Evolutionary conservation across 768 basidiomycete species (phyloP).

Genomic region (Pleurotus giganteus): DNA sequence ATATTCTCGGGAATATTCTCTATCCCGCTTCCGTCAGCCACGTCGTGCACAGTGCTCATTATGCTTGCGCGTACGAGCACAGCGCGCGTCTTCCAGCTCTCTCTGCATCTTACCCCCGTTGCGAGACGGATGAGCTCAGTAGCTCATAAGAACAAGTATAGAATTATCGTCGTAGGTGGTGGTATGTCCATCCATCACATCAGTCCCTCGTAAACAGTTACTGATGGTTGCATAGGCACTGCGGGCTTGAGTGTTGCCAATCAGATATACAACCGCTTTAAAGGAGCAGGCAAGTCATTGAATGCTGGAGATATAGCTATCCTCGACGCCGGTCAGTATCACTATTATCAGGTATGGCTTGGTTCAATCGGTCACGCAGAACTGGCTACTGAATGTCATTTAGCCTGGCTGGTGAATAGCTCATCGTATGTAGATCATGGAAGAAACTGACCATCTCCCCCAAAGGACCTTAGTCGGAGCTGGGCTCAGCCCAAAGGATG

Average conservation of each 20-base stretch:
- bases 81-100: conserved; percentile 4
- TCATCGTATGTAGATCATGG: background rate
- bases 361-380: background rate
- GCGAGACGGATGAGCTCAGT: conserved; percentile 35
- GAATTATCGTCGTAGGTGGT: conserved; percentile 84
- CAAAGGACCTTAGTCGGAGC: conserved; percentile 87
- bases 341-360: conserved; percentile 75
- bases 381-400: background rate
- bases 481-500: conserved; percentile 73
- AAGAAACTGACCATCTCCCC: conserved; percentile 8
- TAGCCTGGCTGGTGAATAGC: conserved; percentile 83
- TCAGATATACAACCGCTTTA: conserved; percentile 83
- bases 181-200: conserved; percentile 45
- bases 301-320: conserved; percentile 80
- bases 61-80: conserved; percentile 15
- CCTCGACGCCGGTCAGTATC: conserved; percentile 76
- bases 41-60: no score
- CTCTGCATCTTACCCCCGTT: conserved; percentile 7
- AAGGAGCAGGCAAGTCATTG: conserved; percentile 63
- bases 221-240: conserved; percentile 49
- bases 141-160: conserved; percentile 57
- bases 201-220: background rate
- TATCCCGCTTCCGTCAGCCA: no score
- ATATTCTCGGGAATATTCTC: background rate
- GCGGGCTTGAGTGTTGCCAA: conserved; percentile 83